phyloP scores from a whole-genome alignment of 805 yeast genomes.

The Candida ficus region DNA sequence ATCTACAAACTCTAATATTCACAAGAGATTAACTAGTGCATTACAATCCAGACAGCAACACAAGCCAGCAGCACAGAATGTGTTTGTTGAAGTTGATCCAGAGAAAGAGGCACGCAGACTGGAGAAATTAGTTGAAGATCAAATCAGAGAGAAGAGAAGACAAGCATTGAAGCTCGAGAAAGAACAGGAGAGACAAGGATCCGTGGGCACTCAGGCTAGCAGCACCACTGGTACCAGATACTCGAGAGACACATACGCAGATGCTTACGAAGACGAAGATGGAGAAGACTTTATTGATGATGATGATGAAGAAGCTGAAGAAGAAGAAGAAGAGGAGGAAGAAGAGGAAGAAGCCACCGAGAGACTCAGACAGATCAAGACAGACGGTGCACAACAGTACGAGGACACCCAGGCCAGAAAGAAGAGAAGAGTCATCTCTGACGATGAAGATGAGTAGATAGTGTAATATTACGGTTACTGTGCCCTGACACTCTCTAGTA shows the following conservation, averaged over 20 bases:
- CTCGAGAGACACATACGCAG: constrained; percentile 27
- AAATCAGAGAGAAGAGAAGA: constrained; percentile 62
- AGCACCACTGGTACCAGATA: constrained; percentile 18
- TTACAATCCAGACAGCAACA: constrained; percentile 36
- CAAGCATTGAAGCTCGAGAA: constrained; percentile 45
- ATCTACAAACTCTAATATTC: constrained; percentile 82
- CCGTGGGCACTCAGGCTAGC: constrained; percentile 20
- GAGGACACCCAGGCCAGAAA: constrained; percentile 28
- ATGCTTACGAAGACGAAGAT: constrained; percentile 30
- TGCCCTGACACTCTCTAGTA: too few relatives aligned
- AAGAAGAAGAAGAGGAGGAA: constrained; percentile 30
- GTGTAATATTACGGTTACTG: too few relatives aligned
- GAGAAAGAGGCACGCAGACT: constrained; percentile 59
- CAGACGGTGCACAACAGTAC: constrained; percentile 50
- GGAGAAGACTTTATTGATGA: constrained; percentile 35
- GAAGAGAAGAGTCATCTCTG: constrained; percentile 45
- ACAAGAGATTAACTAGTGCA: constrained; percentile 70
- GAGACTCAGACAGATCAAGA: constrained; percentile 25
- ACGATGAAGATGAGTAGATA: constrained; percentile 46
- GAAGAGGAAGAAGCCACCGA: constrained; percentile 45
- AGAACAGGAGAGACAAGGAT: constrained; percentile 55
- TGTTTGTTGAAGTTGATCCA: constrained; percentile 53
- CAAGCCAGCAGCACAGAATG: constrained; percentile 34
- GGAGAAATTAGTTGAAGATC: constrained; percentile 62
- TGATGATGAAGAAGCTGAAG: constrained; percentile 51